Evolutionary conservation across 371 early-diverging fungal species (phyloP), one percentile per base, ranked within the genome.

Genomic region (Mucor racemosus): DNA sequence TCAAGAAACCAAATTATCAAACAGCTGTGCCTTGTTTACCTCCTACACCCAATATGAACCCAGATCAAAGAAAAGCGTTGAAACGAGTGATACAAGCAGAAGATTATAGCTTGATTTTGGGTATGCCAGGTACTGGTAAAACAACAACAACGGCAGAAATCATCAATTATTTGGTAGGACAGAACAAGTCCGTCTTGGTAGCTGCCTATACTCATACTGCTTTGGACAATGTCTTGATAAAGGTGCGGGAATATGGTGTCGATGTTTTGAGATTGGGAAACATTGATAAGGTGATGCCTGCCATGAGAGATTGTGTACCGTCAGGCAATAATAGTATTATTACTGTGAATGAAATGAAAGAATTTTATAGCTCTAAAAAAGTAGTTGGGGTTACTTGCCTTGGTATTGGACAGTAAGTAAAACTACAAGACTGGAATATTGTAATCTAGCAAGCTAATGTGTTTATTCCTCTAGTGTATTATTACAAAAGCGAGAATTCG

Each of bases 81-180:
- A 76, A 86, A 9, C 84, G 79, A 13, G 89, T 90, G 14, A 13
- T 90, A 46, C 73, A 85, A 66, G 94, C 94, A 0, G 67, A 89
- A 42, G 97, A 99, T 68, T 99, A 98, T 74, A 85, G 92, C 8
- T 76, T 99, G 55, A 92, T 99, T 26, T 82, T 99, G 40, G 99
- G 99, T 19, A 98, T 99, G 98, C 99, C 99, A 0, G 99, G 99
- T 2, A 98, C 99, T 0, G 99, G 99, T 31, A 99, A 99, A 75
- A 97, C 96, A 0, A 95, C 93, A 2, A 93, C 98, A 0, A 96
- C 98, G 35, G 87, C 95, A 0, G 81, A 90, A 19, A 82, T 99
- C 15, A 92, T 99, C 21, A 77, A 85, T 17, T 79, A 86, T 7
- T 79, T 99, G 31, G 90, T 93, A 4, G 56, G 60, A 10, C 77